Evolutionary conservation across 2,329 filamentous ascomycete species (phyloP), one percentile per base, ranked within the genome.

Genomic region (Ophiosphaerella korrae): DNA sequence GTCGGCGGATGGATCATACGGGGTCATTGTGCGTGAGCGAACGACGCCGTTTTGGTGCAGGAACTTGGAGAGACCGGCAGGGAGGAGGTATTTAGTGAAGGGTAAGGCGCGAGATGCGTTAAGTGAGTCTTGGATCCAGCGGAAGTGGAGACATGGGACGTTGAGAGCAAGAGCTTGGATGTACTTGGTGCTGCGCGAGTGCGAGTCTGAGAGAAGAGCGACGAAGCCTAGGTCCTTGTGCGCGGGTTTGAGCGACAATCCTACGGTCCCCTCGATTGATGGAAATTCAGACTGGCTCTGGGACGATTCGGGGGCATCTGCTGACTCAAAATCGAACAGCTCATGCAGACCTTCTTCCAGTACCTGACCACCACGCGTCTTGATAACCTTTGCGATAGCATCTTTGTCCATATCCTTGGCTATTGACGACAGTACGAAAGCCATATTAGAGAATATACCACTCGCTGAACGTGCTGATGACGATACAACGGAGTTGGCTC

Each of bases 151-250:
- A 64, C 92, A 96, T 0, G 94, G 94, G 0, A 99, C 75, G 1
- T 90, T 91, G 0, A 99, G 82, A 0, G 94, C 92, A 2, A 99
- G 82, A 0, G 94, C 94, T 75, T 97, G 92, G 81, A 97, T 89
- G 72, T 94, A 97, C 70, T 97, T 99, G 42, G 87, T 84, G 56
- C 91, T 92, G 40, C 93, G 86, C 6, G 89, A 94, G 70, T 96
- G 89, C 4, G 85, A 84, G 66, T 97, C 90, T 0, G 92, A 88
- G 52, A 99, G 89, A 12, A 97, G 77, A 3, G 91, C 92, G 0
- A 89, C 86, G 67, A 99, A 97, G 0, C 90, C 88, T 1, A 86
- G 77, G 2, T 81, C 75, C 18, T 82, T 82, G 18, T 77, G 71
- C 9, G 77, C 58, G 1, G 77, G 51, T n/a, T 64, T 84, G 0